Evolutionary conservation across 768 basidiomycete species (phyloP), one percentile per base, ranked within the genome.

Genomic region (Lentinula sp.): DNA sequence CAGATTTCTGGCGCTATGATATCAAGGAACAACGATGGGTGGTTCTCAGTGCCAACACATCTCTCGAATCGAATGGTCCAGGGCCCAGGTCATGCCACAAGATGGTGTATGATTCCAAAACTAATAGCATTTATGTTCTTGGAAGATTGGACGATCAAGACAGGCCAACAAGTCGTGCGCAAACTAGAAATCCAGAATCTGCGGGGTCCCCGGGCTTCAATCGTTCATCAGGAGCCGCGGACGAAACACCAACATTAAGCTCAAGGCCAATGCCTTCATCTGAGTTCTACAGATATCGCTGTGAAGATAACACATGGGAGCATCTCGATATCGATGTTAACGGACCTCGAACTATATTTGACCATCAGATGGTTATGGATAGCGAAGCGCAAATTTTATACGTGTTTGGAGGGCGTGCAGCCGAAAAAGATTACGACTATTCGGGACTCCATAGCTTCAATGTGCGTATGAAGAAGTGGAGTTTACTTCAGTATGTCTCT

Each of bases 361-460:
- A 93, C 68, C 91, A 92, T 65, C 89, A 91, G 71, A 88, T 93
- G 85, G 86, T 76, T 36, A 83, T 92, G 67, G 91, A 93, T 66
- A 79, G 79, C 43, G 85, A 87, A 4, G 73, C 81, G 0, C 90
- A 91, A 68, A 81, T 85, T 3, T 67, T 93, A 6, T 93, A 91
- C 62, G 82, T 91, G 6, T 89, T 84, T 63, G 91, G 91, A 7
- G 91, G 91, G 1, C 81, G 87, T 15, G 76, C 91, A 3, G 81
- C 87, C 15, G 87, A 89, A 63, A 78, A 83, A 15, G 71, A 75
- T 0, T 67, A 77, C 50, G 88, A 84, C 62, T 90, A 85, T 65
- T 85, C 89, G 13, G 89, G 87, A 3, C 68, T 93, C 63, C 92
- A 88, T 66, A 84, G 85, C 68, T 92, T 91, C 66, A 81, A 86